A percentile compares a stretch with the other conserved stretches of the same genome.
Evolutionary conservation across 2,329 filamentous ascomycete genomes (phyloP).

Genomic region (Aspergillus carbonarius): DNA sequence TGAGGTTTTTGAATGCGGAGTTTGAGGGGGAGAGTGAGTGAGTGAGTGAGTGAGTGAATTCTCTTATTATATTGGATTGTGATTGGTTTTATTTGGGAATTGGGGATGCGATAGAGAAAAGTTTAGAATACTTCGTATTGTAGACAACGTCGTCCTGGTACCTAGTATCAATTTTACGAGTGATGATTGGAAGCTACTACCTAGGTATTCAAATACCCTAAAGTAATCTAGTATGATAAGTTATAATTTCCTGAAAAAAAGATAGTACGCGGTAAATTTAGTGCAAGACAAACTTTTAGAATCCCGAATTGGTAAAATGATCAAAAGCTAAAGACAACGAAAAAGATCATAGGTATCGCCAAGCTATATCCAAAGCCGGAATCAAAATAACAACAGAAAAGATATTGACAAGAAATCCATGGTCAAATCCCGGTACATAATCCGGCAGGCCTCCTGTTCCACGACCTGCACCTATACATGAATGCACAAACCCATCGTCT

Average conservation of each 20-base stretch:
- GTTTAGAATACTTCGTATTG: background rate
- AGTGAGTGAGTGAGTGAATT: too few species aligned
- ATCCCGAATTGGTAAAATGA: background rate
- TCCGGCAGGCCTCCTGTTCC: slow-evolving; percentile 1
- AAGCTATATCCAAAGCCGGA: background rate
- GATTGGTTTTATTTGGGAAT: background rate
- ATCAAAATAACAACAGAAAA: background rate
- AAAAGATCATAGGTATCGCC: background rate
- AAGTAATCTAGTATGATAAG: too few species aligned
- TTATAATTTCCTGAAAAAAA: background rate
- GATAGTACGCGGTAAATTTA: background rate
- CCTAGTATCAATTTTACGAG: background rate
- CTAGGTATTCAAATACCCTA: too few species aligned
- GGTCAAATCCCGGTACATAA: background rate
- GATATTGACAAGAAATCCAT: background rate
- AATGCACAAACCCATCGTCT: background rate
- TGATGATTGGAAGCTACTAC: background rate
- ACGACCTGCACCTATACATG: slow-evolving; percentile 8
- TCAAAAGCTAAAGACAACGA: background rate
- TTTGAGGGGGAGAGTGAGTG: slow-evolving; percentile 35
- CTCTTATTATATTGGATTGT: background rate
- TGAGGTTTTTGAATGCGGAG: slow-evolving; percentile 47
- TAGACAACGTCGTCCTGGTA: background rate
- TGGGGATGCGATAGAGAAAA: background rate
- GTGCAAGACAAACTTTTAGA: background rate